Evolutionary conservation across 768 basidiomycete genomes (phyloP).

Genomic region (Tremella yokohamensis): DNA sequence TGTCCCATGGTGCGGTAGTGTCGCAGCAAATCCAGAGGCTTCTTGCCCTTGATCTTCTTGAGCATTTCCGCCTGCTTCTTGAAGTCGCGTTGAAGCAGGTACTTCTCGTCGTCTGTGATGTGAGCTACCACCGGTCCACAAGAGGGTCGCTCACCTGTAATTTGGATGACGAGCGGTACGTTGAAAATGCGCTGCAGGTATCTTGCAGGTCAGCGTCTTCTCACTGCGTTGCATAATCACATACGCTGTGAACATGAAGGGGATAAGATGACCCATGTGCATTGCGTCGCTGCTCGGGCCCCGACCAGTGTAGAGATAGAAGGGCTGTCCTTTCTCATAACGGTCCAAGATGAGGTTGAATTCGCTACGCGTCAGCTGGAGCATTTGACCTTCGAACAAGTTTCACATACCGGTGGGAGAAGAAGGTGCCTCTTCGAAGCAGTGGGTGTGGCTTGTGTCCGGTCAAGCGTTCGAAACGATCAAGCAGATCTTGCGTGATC

Average conservation of each 20-base stretch:
- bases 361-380: conserved; percentile 59
- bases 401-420: conserved; percentile 78
- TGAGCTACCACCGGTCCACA: background rate
- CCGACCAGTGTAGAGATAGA: conserved; percentile 95
- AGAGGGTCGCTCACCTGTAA: conserved; percentile 66
- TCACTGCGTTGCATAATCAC: conserved; percentile 37
- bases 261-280: conserved; percentile 97
- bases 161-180: conserved; percentile 88
- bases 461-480: conserved; percentile 85
- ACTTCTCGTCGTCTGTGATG: conserved; percentile 89
- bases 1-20: conserved; percentile 71
- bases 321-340: conserved; percentile 94
- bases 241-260: conserved; percentile 94
- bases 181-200: conserved; percentile 97
- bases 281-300: conserved; percentile 95
- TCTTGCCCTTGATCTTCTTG: conserved; percentile 43
- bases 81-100: conserved; percentile 82
- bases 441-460: conserved; percentile 83
- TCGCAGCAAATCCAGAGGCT: conserved; percentile 62
- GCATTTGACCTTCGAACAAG: background rate
- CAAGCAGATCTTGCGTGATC: conserved; percentile 70
- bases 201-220: conserved; percentile 53
- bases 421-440: conserved; percentile 88
- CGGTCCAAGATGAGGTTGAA: conserved; percentile 89
- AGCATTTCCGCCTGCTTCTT: conserved; percentile 44